Base-by-base conservation (phyloP, 495 filamentous ascomycete species). In the Cladorrhinum samala region DNA sequence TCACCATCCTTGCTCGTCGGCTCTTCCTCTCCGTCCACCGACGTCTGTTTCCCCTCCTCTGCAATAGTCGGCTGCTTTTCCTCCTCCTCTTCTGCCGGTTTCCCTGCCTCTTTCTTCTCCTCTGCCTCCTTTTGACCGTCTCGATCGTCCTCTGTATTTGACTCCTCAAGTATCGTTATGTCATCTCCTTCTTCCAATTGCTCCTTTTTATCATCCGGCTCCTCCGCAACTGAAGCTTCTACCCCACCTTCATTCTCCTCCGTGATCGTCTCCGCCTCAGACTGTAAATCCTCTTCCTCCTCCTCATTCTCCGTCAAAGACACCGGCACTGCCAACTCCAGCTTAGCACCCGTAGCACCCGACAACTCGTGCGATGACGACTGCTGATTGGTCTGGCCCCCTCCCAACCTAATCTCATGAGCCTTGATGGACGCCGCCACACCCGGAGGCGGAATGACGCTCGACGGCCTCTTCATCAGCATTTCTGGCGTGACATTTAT, bases 401-500 rank as follows among this genome's bases (percentile, higher is more conserved):
- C 41, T 46, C 48, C 11, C 23, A 45, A 24, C 5, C 7, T n/a
- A n/a, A 21, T 20, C 42, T 45, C n/a, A 21, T 55, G 25, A 2
- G 7, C 33, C 27, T 5, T 14, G 9, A 38, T 18, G 9, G 41
- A 2, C 0, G 24, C 30, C 6, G 27, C 18, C n/a, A 40, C 46
- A 4, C 24, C 53, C 58, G 50, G 53, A 39, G 55, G 54, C 1
- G 61, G 61, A 18, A 64, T 50, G 13, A 62, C 63, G 49, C 57
- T 64, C n/a, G 53, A 47, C 14, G 65, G 57, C 17, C 63, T 60
- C 9, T 57, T n/a, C 2, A 59, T 56, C 9, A 58, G 62, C 36
- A 58, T 52, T 2, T 25, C 47, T 9, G 45, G 27, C 9, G 33
- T 14, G 1, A 40, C 11, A 17, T 16, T 43, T 9, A 43, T 18